Conservation (phyloP, 345 rosid genomes). For the Bruguiera parviflora region DNA sequence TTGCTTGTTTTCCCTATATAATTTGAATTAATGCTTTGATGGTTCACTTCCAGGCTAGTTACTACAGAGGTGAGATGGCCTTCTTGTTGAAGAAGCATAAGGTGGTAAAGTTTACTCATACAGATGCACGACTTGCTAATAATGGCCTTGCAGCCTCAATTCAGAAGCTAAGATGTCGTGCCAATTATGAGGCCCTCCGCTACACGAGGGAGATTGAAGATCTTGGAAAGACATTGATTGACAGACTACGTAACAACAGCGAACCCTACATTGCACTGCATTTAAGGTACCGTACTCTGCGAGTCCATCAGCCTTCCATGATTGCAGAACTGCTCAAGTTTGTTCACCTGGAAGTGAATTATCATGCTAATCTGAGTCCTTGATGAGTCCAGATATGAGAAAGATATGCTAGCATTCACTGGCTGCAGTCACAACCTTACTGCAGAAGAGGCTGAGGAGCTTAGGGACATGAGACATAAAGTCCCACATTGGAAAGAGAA, state of each 20-base stretch:
- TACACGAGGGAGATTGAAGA: slow-evolving; percentile 70
- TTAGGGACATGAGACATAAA: slow-evolving; percentile 66
- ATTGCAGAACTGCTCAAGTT: no score
- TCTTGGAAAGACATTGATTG: slow-evolving; percentile 61
- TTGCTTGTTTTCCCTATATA: no score
- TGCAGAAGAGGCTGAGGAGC: slow-evolving; percentile 66
- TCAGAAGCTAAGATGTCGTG: slow-evolving; percentile 87
- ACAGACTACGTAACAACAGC: slow-evolving; percentile 59
- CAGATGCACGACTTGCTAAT: slow-evolving; percentile 85
- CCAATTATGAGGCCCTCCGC: slow-evolving; percentile 78
- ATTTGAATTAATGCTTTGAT: slow-evolving; percentile 8
- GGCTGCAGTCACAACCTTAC: slow-evolving; percentile 97
- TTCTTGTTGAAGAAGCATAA: slow-evolving; percentile 63
- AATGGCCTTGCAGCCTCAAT: slow-evolving; percentile 74
- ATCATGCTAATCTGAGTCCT: slow-evolving; percentile 11
- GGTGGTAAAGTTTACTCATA: slow-evolving; percentile 86
- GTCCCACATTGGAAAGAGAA: slow-evolving; percentile 97
- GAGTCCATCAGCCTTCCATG: no score
- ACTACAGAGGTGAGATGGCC: slow-evolving; percentile 75
- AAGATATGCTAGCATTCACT: slow-evolving; percentile 98
- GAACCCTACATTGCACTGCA: slow-evolving; percentile 86
- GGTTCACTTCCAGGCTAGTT: slow-evolving; percentile 66
- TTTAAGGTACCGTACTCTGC: slow-evolving; percentile 51
- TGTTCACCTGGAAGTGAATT: no score
- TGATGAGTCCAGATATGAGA: slow-evolving; percentile 72